Conservation (phyloP, 805 yeast genomes). For the Metschnikowia chrysomelidarum region DNA sequence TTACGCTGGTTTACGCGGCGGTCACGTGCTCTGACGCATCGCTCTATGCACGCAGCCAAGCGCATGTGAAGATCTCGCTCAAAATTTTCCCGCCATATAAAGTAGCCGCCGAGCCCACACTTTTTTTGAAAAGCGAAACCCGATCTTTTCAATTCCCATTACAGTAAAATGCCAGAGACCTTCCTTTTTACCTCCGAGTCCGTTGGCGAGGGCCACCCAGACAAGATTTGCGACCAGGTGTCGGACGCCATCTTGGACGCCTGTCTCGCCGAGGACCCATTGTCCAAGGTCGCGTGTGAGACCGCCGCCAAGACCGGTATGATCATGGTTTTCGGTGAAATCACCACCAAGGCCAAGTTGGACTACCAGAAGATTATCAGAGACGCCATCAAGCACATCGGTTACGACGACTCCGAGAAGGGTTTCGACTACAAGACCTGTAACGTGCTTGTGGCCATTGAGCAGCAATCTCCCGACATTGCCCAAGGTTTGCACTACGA, state of each 20-base stretch:
- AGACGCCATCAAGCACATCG: constrained; percentile 97
- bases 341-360: constrained; percentile 91
- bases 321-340: constrained; percentile 99
- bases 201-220: constrained; percentile 95
- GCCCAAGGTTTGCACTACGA: constrained; percentile 99
- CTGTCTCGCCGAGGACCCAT: constrained; percentile 91
- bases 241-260: constrained; percentile 98
- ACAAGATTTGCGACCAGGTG: constrained; percentile 97
- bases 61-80: constrained; percentile 12
- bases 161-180: constrained; percentile 28
- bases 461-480: constrained; percentile 98
- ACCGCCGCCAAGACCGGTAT: constrained; percentile 99
- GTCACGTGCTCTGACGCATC: constrained; percentile 18
- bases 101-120: constrained; percentile 2
- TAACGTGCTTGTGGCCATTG: constrained; percentile 97
- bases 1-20: not conserved
- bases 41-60: constrained; percentile 1
- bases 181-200: constrained; percentile 82
- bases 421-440: constrained; percentile 99
- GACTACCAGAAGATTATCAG: constrained; percentile 98
- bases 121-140: not conserved
- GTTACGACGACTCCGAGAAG: constrained; percentile 92
- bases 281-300: constrained; percentile 99
- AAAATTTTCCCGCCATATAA: constrained; percentile 11
- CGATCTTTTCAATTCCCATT: constrained; percentile 4